These are phyloP conservation scores for Mycoemilia scoparia DNA, from an alignment of 192 early-diverging fungal species.

Conservation along the genomic window DNA sequence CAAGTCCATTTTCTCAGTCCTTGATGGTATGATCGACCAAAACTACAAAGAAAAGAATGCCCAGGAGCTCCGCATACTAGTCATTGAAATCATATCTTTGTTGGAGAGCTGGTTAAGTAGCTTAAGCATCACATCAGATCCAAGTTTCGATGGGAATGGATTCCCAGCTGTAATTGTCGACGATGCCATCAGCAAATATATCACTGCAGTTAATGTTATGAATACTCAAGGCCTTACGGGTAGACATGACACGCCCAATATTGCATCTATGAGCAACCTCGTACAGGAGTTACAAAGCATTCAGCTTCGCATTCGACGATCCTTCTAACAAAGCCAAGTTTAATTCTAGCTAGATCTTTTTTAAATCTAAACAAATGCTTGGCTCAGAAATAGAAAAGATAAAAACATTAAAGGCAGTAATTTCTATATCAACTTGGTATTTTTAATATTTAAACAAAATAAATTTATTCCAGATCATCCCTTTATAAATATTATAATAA, in stretches of 20 bases:
- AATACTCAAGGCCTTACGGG: slow-evolving; percentile 14
- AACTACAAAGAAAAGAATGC: background rate
- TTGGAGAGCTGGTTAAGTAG: slow-evolving; percentile 7
- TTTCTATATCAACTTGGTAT: no score
- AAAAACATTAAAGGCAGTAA: no score
- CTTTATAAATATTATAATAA: no score
- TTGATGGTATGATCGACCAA: slow-evolving; percentile 5
- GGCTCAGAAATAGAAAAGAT: no score
- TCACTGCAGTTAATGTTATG: slow-evolving; percentile 14
- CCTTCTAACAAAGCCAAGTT: no score
- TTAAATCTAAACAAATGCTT: no score
- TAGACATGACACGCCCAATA: no score
- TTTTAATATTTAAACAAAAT: no score
- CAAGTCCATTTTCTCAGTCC: slow-evolving; percentile 15
- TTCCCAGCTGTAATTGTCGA: slow-evolving; percentile 23
- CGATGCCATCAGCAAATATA: slow-evolving; percentile 28
- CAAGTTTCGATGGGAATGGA: background rate
- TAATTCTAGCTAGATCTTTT: no score
- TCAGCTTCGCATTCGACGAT: slow-evolving; percentile 19
- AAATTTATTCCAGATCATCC: no score
- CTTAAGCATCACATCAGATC: background rate
- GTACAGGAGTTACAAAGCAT: slow-evolving; percentile 18
- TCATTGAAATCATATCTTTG: slow-evolving; percentile 10
- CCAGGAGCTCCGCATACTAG: slow-evolving; percentile 4
- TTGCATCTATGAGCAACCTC: no score